A percentile compares a stretch with the other conserved stretches of the same genome.
phyloP scores from a whole-genome alignment of 805 yeast species.

The Yarrowia yakushimensis region DNA sequence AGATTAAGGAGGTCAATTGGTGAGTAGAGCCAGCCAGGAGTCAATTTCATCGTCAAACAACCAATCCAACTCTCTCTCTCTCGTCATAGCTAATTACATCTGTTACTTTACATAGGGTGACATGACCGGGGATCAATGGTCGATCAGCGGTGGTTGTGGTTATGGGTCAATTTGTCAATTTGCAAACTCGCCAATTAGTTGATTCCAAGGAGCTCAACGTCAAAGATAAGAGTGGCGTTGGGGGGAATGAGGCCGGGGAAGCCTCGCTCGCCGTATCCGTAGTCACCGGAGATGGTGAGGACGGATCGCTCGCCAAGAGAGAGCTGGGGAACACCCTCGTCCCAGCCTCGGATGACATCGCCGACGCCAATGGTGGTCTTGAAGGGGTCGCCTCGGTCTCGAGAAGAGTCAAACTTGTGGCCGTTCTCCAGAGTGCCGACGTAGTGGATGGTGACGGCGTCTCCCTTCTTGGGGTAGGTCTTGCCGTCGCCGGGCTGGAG shows the following conservation, averaged over 20 bases:
- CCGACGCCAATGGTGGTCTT: slow-evolving; percentile 93
- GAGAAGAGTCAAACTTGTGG: slow-evolving; percentile 91
- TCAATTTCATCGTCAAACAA: no score
- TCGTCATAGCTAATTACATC: slow-evolving; percentile 10
- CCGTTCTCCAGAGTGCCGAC: slow-evolving; percentile 94
- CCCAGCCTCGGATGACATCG: slow-evolving; percentile 97
- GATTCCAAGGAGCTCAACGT: slow-evolving; percentile 39
- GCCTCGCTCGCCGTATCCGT: slow-evolving; percentile 93
- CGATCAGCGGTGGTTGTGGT: neutral
- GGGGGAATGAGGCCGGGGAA: slow-evolving; percentile 97
- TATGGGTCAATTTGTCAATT: no score
- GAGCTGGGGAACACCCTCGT: slow-evolving; percentile 86
- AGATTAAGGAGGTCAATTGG: neutral
- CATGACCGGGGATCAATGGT: neutral
- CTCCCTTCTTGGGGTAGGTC: slow-evolving; percentile 83
- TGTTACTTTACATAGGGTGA: slow-evolving; percentile 11
- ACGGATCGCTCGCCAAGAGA: slow-evolving; percentile 91
- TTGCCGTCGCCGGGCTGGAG: slow-evolving; percentile 68
- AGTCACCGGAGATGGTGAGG: slow-evolving; percentile 86
- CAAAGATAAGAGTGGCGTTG: slow-evolving; percentile 76
- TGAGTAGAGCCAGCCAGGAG: no score
- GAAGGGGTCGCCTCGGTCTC: slow-evolving; percentile 94
- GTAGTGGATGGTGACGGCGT: slow-evolving; percentile 89
- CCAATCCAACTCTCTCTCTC: no score
- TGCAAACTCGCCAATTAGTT: slow-evolving; percentile 28